Evolutionary conservation across 768 basidiomycete genomes (phyloP), one percentile per base, ranked within the genome.

Genomic region (Pholiota conissans): DNA sequence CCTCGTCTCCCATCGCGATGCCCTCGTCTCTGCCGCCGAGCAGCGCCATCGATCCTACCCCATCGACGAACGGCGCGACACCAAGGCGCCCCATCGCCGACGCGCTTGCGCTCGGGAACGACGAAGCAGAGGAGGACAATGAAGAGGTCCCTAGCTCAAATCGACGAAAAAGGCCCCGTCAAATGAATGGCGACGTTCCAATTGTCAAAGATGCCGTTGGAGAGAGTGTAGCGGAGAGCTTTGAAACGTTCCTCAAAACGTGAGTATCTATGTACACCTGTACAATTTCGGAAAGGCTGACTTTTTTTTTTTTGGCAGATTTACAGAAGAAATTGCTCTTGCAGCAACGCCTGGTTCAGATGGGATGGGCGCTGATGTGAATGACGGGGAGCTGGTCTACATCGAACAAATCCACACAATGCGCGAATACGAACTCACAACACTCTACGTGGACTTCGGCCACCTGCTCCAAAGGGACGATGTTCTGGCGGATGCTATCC

Each of bases 401-500:
- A 78, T 98, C 66, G 89, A 95, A 57, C 96, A 98, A 74, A 91
- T 99, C 67, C 89, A 91, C 71, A 90, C 86, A 37, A 94, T 99
- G 93, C 89, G 91, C 61, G 92, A 95, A 70, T 95, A 91, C 70
- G 90, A 95, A 68, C 80, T 97, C 52, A 93, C 93, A 8, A 98
- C 96, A 0, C 88, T 99, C 68, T 99, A 98, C 68, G 89, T 99
- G 73, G 95, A 98, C 76, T 98, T 90, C 59, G 84, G 86, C 9
- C 95, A 99, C 70, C 81, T 98, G 32, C 82, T 97, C 26, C 86
- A 90, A 68, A 83, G 87, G 53, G 95, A 98, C 69, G 95, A 97
- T 61, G 89, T 95, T 5, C 88, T 98, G 18, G 95, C 96, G 0
- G 85, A 91, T 62, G 96, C 96, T 1, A 93, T 99, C 58, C 88